Conservation (phyloP, 176 grass and related monocot genomes). For the Hsuehochloa calcarea region DNA sequence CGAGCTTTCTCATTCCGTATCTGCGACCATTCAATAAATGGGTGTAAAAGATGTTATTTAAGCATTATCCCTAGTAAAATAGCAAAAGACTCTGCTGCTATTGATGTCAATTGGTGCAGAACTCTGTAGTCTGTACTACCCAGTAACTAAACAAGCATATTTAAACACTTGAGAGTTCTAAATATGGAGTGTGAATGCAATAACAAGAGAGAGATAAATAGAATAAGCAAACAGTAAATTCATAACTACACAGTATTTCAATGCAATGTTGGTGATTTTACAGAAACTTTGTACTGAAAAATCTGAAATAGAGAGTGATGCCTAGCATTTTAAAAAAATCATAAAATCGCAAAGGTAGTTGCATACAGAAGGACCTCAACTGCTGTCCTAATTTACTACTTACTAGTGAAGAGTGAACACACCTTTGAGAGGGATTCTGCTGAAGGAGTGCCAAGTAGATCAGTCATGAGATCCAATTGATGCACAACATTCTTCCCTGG, state of each 20-base stretch:
- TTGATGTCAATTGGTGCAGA: background rate
- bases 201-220: background rate
- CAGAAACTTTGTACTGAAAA: background rate
- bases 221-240: constrained; percentile 12
- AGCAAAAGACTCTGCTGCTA: background rate
- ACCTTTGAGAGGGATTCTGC: constrained; percentile 79
- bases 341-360: background rate
- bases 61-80: background rate
- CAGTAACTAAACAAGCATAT: background rate
- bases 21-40: constrained; percentile 35
- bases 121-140: background rate
- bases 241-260: background rate
- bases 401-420: constrained; percentile 11
- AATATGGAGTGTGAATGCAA: background rate
- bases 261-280: constrained; percentile 7
- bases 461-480: constrained; percentile 93
- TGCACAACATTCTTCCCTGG: constrained; percentile 97
- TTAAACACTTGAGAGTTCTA: background rate
- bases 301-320: background rate
- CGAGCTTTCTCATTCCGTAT: constrained; percentile 94
- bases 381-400: background rate
- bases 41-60: background rate
- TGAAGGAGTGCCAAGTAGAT: constrained; percentile 84
- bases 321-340: background rate
- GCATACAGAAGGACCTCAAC: background rate